Percentiles rank a stretch among this genome's conserved stretches.
phyloP scores from a whole-genome alignment of 805 yeast species.

The Isabelozyma heimii region DNA sequence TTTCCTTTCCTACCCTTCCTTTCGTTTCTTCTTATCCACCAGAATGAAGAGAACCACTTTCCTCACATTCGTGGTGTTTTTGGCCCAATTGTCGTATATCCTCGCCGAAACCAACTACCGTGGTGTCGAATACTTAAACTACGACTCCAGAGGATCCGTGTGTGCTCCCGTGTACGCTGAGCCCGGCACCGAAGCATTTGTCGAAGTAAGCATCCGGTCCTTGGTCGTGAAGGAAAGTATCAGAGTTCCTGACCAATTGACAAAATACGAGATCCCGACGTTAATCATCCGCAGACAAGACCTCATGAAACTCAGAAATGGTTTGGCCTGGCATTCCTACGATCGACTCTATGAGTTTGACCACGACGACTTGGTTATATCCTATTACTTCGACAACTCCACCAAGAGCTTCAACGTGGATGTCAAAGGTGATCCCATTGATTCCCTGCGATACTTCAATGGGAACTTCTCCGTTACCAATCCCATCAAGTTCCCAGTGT shows the following conservation, averaged over 20 bases:
- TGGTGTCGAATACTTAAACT: neutral
- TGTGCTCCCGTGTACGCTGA: neutral
- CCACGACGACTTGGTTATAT: too few relatives aligned
- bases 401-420: neutral
- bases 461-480: neutral
- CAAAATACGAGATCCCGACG: neutral
- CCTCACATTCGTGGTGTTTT: neutral
- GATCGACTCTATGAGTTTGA: neutral
- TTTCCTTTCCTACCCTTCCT: too few relatives aligned
- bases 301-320: neutral
- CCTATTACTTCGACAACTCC: neutral
- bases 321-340: neutral
- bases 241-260: neutral
- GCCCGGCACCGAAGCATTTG: neutral
- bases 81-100: neutral
- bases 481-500: neutral
- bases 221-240: neutral
- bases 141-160: neutral
- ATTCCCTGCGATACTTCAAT: neutral
- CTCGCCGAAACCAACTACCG: neutral
- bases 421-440: neutral
- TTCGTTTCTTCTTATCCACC: too few relatives aligned
- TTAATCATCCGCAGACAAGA: neutral
- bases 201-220: neutral
- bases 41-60: neutral